Evolutionary conservation across 495 filamentous ascomycete genomes (phyloP), one percentile per base, ranked within the genome.

Genomic region (Penicillium paradoxum): DNA sequence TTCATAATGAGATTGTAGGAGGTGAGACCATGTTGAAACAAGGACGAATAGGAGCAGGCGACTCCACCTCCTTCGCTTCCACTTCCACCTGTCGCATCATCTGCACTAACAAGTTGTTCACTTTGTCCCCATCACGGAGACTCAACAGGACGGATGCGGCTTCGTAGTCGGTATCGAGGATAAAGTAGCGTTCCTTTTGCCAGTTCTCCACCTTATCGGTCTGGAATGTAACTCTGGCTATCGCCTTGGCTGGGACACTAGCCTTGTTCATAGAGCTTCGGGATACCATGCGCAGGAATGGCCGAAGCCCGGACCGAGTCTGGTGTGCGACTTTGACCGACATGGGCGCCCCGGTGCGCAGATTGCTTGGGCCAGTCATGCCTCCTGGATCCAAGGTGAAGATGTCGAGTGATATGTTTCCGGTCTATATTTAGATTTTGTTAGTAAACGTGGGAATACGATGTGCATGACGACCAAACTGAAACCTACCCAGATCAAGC

Each of bases 381-480:
- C 54, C 60, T n/a, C 70, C 69, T n/a, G 69, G 72, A 56, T 73
- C 71, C 39, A 75, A 55, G 3, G 69, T 73, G 59, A 67, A 71
- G 49, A 75, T 65, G 46, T 72, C 70, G 4, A 73, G 65, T 9
- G 66, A 57, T 37, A 75, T 71, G 42, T 65, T 71, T 1, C 59
- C 68, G 7, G 63, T 65, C 71, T 73, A 54, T 9, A 39, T 45
- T 34, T 33, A 55, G n/a, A 14, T 22, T 9, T n/a, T 30, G 18
- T 25, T 39, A 49, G 45, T 37, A 29, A 49, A 18, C 18, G 38
- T 38, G 33, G 17, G 9, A 18, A 19, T 22, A 36, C 38, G 6
- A 32, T 6, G 29, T 6, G 9, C 10, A 38, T 17, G 36, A 47
- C 19, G 40, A 57, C 33, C 40, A 38, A 44, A 29, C 29, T 43